Conservation (phyloP, 306 rosid genomes). For the Cicer arietinum region DNA sequence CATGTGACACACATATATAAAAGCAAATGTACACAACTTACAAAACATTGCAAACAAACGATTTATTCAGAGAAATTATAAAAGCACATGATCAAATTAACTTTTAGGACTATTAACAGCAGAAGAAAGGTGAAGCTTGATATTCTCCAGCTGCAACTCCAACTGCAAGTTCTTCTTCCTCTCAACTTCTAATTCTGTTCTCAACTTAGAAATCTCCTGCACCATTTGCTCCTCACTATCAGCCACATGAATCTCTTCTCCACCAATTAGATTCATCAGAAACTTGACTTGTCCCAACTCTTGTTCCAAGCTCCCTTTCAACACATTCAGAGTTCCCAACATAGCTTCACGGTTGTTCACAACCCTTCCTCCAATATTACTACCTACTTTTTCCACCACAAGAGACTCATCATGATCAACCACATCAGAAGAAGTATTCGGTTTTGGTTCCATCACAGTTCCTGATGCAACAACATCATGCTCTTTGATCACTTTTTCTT, state of each 20-base stretch:
- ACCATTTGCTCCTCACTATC: conserved; percentile 29
- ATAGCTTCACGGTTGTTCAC: conserved; percentile 32
- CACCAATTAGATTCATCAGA: conserved; percentile 42
- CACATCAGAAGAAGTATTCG: neutral
- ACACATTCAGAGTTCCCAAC: conserved; percentile 41
- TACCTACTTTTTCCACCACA: neutral
- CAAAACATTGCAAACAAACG: neutral
- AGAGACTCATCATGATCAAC: neutral
- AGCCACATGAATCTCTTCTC: conserved; percentile 36
- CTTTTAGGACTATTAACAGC: neutral
- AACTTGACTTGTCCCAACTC: conserved; percentile 44
- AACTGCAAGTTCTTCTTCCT: conserved; percentile 40
- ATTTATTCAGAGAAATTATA: neutral
- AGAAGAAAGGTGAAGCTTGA: conserved; percentile 40
- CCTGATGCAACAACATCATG: neutral
- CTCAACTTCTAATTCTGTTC: conserved; percentile 44
- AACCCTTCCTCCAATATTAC: neutral
- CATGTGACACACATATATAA: neutral
- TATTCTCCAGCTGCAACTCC: conserved; percentile 43
- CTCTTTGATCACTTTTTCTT: conserved; percentile 40
- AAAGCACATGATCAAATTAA: neutral
- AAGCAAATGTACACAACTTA: neutral
- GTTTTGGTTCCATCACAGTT: neutral
- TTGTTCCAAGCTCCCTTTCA: conserved; percentile 54
- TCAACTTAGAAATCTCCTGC: conserved; percentile 43